Evolutionary conservation across 1,284 basidiomycete genomes (phyloP).

Genomic region (Ceratorhiza oryzae-sativae): DNA sequence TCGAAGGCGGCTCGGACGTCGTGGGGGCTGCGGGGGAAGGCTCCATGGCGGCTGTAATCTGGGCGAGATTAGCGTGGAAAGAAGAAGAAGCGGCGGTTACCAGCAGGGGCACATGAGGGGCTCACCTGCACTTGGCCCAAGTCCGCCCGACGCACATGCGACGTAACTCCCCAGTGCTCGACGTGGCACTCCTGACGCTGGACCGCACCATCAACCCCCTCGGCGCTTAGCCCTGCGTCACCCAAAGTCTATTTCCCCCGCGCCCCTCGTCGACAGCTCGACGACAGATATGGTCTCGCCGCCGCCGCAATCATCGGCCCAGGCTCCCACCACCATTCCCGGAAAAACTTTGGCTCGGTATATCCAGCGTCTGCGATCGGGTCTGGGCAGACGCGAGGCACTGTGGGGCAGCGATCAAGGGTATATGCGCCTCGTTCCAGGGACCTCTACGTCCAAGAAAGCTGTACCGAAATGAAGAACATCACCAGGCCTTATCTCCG

Average conservation of each 20-base stretch:
- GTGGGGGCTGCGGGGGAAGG: not conserved
- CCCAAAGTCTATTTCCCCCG: not conserved
- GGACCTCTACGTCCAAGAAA: not conserved
- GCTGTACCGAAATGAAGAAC: not conserved
- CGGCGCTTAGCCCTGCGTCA: conserved; percentile 27
- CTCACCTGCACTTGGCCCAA: not conserved
- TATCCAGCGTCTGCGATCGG: not conserved
- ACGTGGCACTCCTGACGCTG: conserved; percentile 1
- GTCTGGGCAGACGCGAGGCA: not conserved
- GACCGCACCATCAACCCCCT: no score
- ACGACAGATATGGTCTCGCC: not conserved
- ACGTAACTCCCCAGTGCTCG: conserved; percentile 22
- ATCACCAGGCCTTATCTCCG: not conserved
- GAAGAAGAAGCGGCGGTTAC: conserved; percentile 21
- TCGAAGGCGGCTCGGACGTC: not conserved
- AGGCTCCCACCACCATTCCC: not conserved
- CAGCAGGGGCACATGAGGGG: not conserved
- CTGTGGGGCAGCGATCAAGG: not conserved
- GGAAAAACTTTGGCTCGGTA: not conserved
- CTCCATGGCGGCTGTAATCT: conserved; percentile 15
- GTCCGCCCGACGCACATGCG: conserved; percentile 28
- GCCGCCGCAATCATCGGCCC: not conserved
- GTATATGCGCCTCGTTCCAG: not conserved
- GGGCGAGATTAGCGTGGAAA: conserved; percentile 8
- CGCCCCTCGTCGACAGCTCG: not conserved